These are phyloP conservation scores for Meredithiella fracta DNA, from an alignment of 2,329 filamentous ascomycete genomes.

Conservation along the genomic window DNA sequence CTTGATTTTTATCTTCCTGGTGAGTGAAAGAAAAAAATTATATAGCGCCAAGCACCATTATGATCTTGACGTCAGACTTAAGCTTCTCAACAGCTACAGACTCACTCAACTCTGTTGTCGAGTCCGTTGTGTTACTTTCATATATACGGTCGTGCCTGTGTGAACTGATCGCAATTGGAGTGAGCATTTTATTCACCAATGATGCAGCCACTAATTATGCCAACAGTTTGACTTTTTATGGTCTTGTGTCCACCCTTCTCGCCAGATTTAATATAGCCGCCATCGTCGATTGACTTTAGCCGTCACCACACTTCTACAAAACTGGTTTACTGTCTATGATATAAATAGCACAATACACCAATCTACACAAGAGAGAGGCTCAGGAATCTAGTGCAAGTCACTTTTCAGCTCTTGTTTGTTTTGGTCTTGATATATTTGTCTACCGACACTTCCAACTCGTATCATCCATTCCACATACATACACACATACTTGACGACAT, in stretches of 20 bases:
- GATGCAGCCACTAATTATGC: constrained; percentile 4
- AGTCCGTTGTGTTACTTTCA: neutral
- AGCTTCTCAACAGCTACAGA: neutral
- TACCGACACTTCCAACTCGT: too few species aligned
- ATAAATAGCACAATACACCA: neutral
- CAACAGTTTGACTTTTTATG: constrained; percentile 1
- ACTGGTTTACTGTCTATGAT: neutral
- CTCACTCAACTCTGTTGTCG: neutral
- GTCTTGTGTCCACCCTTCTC: constrained; percentile 6
- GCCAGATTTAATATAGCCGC: neutral
- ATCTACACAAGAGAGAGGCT: neutral
- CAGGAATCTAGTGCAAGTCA: neutral
- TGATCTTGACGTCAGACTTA: constrained; percentile 9
- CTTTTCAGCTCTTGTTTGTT: neutral
- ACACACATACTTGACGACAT: neutral
- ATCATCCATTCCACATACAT: neutral
- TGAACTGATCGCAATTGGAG: neutral
- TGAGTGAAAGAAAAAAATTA: neutral
- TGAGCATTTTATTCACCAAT: constrained; percentile 1
- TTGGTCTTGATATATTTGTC: neutral
- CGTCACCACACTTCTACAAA: neutral
- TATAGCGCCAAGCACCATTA: neutral
- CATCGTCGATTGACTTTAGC: too few species aligned
- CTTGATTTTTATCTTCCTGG: neutral
- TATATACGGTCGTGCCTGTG: neutral